A percentile compares a stretch with the other conserved stretches of the same genome.
Evolutionary conservation across 73 alveolate genomes (phyloP).

Genomic region (Blepharisma stoltei): DNA sequence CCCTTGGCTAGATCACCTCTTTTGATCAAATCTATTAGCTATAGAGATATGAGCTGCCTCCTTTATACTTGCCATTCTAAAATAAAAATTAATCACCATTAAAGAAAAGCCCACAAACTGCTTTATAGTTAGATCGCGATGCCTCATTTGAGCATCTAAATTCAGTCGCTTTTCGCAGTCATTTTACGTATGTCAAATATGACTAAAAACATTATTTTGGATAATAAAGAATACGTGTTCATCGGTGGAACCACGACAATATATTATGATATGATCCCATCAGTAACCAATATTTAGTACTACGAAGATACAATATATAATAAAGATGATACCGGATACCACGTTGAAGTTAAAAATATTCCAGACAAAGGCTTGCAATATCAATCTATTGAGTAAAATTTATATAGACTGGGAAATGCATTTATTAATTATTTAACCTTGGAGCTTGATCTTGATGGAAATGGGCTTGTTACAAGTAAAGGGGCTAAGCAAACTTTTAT

Average conservation of each 20-base stretch:
- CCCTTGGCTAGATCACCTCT: too few species aligned
- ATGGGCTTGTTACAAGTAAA: neutral
- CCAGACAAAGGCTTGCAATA: neutral
- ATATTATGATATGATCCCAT: neutral
- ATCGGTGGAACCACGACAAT: neutral
- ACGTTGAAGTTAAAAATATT: neutral
- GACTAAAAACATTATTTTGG: too few species aligned
- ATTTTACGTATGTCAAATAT: too few species aligned
- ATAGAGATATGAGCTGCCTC: too few species aligned
- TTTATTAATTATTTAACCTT: neutral
- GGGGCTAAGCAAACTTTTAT: neutral
- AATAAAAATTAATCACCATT: too few species aligned
- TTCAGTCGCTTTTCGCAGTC: too few species aligned
- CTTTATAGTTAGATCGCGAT: too few species aligned
- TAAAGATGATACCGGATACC: neutral
- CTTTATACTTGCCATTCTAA: too few species aligned
- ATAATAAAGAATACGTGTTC: too few species aligned
- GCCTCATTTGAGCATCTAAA: too few species aligned
- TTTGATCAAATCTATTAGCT: too few species aligned
- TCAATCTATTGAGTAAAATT: neutral
- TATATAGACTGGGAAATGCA: neutral
- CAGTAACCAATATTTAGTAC: neutral
- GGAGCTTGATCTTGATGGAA: neutral
- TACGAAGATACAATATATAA: neutral
- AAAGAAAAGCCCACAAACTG: too few species aligned